phyloP scores from a whole-genome alignment of 1,284 basidiomycete genomes.

The Albatrellus sp. region DNA sequence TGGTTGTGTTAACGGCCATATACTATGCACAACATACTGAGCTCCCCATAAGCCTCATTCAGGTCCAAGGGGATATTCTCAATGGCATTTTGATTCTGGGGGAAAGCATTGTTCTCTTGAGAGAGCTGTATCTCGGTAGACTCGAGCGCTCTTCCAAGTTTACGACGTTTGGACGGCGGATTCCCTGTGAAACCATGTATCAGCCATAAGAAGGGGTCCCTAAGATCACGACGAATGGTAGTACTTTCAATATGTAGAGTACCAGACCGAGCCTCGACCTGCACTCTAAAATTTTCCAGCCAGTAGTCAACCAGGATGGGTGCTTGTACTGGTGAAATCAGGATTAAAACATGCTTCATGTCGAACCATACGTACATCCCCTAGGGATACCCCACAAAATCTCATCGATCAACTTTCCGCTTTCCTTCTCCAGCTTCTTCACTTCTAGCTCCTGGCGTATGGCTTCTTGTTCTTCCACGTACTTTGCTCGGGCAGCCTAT shows the following conservation, averaged over 20 bases:
- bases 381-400: constrained; percentile 58
- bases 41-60: too few relatives aligned
- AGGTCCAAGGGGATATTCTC: too few relatives aligned
- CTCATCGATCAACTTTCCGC: constrained; percentile 40
- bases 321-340: constrained; percentile 39
- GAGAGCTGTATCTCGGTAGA: too few relatives aligned
- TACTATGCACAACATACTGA: too few relatives aligned
- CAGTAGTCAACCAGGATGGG: constrained; percentile 57
- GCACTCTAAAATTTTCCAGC: constrained; percentile 54
- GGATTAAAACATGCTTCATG: not conserved
- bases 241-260: constrained; percentile 25
- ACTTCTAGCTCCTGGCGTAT: constrained; percentile 36
- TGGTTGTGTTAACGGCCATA: too few relatives aligned
- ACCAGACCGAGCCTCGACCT: constrained; percentile 50
- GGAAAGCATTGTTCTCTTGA: constrained; percentile 3
- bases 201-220: too few relatives aligned
- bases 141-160: constrained; percentile 11
- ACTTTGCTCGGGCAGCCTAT: constrained; percentile 53
- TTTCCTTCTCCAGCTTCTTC: constrained; percentile 46
- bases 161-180: constrained; percentile 25
- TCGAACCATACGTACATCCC: constrained; percentile 34
- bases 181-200: not conserved
- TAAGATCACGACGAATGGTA: not conserved
- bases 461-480: constrained; percentile 46
- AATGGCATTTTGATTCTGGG: not conserved